A percentile compares a stretch with the other conserved stretches of the same genome.
Evolutionary conservation across 306 rosid species (phyloP).

Genomic region (Adenanthera pavonina): DNA sequence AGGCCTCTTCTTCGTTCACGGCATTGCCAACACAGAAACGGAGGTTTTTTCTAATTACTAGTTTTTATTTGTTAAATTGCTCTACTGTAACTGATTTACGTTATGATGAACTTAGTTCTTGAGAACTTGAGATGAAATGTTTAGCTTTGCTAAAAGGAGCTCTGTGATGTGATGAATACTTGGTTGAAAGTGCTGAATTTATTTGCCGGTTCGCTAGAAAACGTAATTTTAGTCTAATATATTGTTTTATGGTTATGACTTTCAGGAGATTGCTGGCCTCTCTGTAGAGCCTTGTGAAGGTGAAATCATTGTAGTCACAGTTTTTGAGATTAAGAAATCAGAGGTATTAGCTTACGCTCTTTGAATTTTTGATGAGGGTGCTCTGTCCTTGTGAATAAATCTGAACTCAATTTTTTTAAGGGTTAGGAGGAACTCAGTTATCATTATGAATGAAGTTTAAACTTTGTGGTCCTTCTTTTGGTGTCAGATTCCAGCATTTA

Average conservation of each 20-base stretch:
- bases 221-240: background rate
- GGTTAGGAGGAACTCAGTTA: background rate
- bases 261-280: conserved; percentile 80
- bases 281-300: conserved; percentile 80
- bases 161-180: background rate
- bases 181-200: background rate
- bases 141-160: background rate
- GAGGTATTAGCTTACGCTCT: conserved; percentile 52
- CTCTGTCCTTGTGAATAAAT: background rate
- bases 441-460: conserved; percentile 4
- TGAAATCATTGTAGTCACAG: conserved; percentile 65
- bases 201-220: background rate
- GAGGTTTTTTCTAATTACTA: conserved; percentile 47
- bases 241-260: background rate
- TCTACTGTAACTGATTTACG: background rate
- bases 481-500: conserved; percentile 81
- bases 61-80: background rate
- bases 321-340: conserved; percentile 75
- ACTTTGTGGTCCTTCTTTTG: background rate
- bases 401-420: background rate
- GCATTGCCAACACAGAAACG: conserved; percentile 73
- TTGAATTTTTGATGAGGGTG: background rate
- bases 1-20: conserved; percentile 68
- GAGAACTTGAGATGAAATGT: background rate
- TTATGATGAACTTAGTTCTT: background rate